Percentiles rank a stretch among this genome's conserved stretches.
phyloP scores from a whole-genome alignment of 345 rosid species.

The Combretum micranthum region DNA sequence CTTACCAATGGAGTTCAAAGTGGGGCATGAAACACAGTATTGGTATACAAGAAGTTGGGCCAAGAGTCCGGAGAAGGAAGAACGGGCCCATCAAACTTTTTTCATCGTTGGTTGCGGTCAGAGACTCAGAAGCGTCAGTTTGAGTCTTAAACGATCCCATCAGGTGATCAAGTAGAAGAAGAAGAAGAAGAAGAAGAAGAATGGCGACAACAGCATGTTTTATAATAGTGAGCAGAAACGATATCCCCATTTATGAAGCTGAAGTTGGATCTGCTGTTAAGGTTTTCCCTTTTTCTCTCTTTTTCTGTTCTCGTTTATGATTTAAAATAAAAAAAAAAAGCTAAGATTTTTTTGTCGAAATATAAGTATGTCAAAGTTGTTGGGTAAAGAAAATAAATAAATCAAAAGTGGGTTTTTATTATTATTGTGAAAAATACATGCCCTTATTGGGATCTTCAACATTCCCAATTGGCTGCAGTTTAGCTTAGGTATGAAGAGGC shows the following conservation, averaged over 20 bases:
- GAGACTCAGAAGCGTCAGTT: no score
- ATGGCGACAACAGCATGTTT: slow-evolving; percentile 94
- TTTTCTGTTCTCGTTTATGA: no score
- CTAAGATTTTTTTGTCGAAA: not conserved
- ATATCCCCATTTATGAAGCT: slow-evolving; percentile 94
- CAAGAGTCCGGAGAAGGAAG: no score
- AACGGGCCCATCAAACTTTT: no score
- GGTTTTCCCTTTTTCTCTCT: slow-evolving; percentile 18
- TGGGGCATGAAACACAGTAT: no score
- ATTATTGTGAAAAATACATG: not conserved
- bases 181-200: not conserved
- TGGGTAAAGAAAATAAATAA: no score
- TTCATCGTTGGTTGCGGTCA: no score
- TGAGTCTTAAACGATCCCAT: no score
- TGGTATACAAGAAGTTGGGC: no score
- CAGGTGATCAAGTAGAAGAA: no score
- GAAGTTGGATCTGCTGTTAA: slow-evolving; percentile 91
- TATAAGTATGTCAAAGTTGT: not conserved
- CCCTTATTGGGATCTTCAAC: not conserved
- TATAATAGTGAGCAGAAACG: slow-evolving; percentile 79
- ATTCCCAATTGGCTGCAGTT: not conserved
- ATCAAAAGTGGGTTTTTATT: no score
- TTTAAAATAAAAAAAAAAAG: not conserved
- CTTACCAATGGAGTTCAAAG: no score
- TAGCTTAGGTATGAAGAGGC: not conserved